Evolutionary conservation across 2,329 filamentous ascomycete genomes (phyloP).

Genomic region (Cladosporium sp.): DNA sequence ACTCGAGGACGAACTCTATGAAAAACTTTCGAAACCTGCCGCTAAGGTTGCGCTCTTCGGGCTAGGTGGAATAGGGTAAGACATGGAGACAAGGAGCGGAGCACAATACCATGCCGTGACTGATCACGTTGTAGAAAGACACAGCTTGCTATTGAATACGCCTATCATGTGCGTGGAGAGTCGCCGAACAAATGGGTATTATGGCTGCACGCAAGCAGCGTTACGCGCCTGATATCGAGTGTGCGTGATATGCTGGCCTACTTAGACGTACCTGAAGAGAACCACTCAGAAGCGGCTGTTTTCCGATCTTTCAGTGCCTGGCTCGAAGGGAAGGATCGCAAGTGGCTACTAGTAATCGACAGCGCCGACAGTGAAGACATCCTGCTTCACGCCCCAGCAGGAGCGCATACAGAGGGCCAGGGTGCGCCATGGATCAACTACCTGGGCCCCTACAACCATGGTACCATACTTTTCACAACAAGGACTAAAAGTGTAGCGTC

Average conservation of each 20-base stretch:
- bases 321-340: slow-evolving; percentile 24
- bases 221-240: slow-evolving; percentile 27
- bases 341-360: slow-evolving; percentile 12
- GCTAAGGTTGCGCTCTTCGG: slow-evolving; percentile 25
- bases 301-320: slow-evolving; percentile 25
- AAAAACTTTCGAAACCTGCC: slow-evolving; percentile 20
- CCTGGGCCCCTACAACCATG: not conserved
- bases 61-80: slow-evolving; percentile 29
- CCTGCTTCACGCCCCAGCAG: not conserved
- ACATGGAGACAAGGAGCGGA: not conserved
- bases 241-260: slow-evolving; percentile 22
- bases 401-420: not conserved
- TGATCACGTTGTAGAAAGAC: slow-evolving; percentile 26
- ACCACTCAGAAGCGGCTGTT: slow-evolving; percentile 24
- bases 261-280: slow-evolving; percentile 19
- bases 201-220: slow-evolving; percentile 29
- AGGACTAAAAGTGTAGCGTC: not conserved
- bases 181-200: slow-evolving; percentile 27
- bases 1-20: slow-evolving; percentile 19
- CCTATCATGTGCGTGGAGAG: slow-evolving; percentile 14
- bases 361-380: not conserved
- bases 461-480: slow-evolving; percentile 1
- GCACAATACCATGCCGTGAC: no score
- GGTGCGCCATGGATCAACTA: not conserved
- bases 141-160: slow-evolving; percentile 31